These are phyloP conservation scores for Hericium coralloides DNA, from an alignment of 768 basidiomycete species.

Conservation along the genomic window DNA sequence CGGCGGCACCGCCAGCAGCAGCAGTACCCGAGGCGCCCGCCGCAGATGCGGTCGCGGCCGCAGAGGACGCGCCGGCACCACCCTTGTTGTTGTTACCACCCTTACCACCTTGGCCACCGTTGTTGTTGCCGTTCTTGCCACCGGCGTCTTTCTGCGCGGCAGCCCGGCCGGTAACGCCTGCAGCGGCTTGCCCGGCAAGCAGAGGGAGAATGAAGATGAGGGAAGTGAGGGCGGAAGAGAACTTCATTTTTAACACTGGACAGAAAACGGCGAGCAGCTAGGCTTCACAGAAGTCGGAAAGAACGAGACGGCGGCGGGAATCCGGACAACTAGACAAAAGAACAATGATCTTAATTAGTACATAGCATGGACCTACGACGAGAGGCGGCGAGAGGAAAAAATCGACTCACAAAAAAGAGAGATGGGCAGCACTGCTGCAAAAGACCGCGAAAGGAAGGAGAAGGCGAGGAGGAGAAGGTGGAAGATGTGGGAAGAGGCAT, in stretches of 20 bases:
- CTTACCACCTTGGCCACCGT: conserved; percentile 2
- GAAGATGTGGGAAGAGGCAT: not conserved
- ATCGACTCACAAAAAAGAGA: conserved; percentile 15
- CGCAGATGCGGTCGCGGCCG: conserved; percentile 2
- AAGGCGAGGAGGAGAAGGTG: conserved; percentile 20
- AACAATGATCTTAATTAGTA: not conserved
- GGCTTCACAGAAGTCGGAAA: conserved; percentile 42
- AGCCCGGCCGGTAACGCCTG: not conserved
- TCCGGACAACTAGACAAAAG: conserved; percentile 21
- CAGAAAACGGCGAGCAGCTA: conserved; percentile 5
- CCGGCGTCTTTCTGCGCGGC: not conserved
- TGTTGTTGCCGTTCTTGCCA: conserved; percentile 1
- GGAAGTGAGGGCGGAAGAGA: conserved; percentile 4
- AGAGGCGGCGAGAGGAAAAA: not conserved
- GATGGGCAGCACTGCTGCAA: conserved; percentile 49
- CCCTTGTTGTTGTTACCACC: not conserved
- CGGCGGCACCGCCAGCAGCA: conserved; percentile 16
- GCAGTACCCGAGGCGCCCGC: conserved; percentile 3
- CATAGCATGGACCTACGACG: not conserved
- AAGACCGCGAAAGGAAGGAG: conserved; percentile 16
- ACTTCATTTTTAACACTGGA: conserved; percentile 11
- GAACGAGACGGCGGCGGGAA: conserved; percentile 25
- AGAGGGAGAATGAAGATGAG: conserved; percentile 1
- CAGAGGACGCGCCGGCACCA: conserved; percentile 6
- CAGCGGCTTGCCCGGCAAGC: conserved; percentile 4